phyloP scores from a whole-genome alignment of 768 basidiomycete genomes.

The Gloeopeniophorella convolvens region DNA sequence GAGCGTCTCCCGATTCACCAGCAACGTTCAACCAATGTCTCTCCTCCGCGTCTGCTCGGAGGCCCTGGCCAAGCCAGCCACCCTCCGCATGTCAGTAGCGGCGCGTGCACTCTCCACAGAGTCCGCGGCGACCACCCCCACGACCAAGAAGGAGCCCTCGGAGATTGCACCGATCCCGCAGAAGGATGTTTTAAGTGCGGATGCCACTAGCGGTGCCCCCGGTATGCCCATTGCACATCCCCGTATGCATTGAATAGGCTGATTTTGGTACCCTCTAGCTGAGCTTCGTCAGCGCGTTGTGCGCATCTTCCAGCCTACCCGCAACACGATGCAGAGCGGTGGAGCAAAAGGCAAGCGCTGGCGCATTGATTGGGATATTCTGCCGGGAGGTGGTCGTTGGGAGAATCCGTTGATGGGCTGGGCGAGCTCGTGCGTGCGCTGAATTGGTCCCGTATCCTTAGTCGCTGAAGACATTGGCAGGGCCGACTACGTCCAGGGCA shows the following conservation, averaged over 20 bases:
- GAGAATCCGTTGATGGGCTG: conserved; percentile 98
- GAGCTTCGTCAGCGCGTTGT: conserved; percentile 84
- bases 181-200: conserved; percentile 66
- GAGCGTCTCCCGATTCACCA: not conserved
- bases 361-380: conserved; percentile 90
- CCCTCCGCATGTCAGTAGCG: conserved; percentile 14
- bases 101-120: conserved; percentile 23
- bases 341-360: conserved; percentile 80
- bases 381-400: conserved; percentile 90
- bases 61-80: conserved; percentile 21
- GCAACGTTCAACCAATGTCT: conserved; percentile 49
- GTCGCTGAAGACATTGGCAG: conserved; percentile 32
- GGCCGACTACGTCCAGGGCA: conserved; percentile 95
- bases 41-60: conserved; percentile 40
- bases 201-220: conserved; percentile 82
- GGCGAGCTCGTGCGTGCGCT: conserved; percentile 77
- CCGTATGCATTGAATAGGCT: not conserved
- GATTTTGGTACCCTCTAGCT: conserved; percentile 34
- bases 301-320: conserved; percentile 87
- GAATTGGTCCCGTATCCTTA: not conserved
- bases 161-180: conserved; percentile 37
- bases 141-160: conserved; percentile 32
- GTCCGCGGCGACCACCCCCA: conserved; percentile 21
- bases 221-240: conserved; percentile 37
- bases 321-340: conserved; percentile 94